Conservation (phyloP, 176 grass and related monocot genomes). For the Zea luxurians region DNA sequence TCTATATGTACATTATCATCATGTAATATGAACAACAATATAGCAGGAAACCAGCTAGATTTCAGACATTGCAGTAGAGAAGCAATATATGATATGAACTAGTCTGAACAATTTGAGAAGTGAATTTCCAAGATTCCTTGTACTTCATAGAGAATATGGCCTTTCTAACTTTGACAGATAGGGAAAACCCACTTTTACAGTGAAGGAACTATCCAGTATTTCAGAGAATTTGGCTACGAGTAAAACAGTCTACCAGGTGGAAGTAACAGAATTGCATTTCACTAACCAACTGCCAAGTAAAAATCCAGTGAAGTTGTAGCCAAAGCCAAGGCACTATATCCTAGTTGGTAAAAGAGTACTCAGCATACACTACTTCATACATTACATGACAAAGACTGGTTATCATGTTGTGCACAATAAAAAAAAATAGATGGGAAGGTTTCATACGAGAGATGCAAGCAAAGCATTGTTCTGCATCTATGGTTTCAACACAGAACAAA, state of each 20-base stretch:
- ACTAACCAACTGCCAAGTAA: not conserved
- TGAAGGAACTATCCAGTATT: not conserved
- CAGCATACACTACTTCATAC: not conserved
- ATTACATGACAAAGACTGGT: not conserved
- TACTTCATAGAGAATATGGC: not conserved
- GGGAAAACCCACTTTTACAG: not conserved
- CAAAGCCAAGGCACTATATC: not conserved
- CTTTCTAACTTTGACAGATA: not conserved
- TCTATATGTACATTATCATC: not conserved
- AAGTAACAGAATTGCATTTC: slow-evolving; percentile 3
- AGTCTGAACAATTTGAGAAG: not conserved
- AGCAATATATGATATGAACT: not conserved
- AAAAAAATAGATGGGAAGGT: not conserved
- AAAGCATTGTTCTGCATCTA: not conserved
- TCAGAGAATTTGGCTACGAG: not conserved
- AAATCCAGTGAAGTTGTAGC: not conserved
- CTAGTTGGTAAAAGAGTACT: not conserved
- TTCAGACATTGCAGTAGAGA: not conserved
- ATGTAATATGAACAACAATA: slow-evolving; percentile 7
- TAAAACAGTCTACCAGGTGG: not conserved
- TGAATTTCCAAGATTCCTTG: not conserved
- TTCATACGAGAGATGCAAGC: not conserved
- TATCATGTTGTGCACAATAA: not conserved
- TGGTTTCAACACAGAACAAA: slow-evolving; percentile 1
- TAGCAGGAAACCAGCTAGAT: slow-evolving; percentile 3